Evolutionary conservation across 257 asterid genomes (phyloP).

Genomic region (Salvia miltiorrhiza): DNA sequence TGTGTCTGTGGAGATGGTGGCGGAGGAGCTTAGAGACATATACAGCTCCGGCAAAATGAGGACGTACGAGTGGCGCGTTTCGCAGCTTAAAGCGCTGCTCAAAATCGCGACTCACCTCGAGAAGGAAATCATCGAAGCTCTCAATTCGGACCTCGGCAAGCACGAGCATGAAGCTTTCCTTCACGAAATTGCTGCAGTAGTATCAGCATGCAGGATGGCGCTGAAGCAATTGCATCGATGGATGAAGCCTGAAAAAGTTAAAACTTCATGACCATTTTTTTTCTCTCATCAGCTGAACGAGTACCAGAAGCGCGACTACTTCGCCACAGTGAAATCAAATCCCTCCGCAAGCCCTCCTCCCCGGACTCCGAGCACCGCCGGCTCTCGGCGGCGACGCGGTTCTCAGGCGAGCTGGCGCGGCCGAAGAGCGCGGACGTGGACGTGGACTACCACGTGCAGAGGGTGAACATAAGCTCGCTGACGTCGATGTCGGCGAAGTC

Average conservation of each 20-base stretch:
- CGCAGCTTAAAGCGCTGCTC: slow-evolving; percentile 67
- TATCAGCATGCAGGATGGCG: slow-evolving; percentile 52
- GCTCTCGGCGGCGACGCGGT: slow-evolving; percentile 2
- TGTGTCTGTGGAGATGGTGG: slow-evolving; percentile 38
- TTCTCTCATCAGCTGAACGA: slow-evolving; percentile 81
- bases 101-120: slow-evolving; percentile 49
- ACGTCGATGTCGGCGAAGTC: too few relatives aligned
- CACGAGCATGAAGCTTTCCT: too few relatives aligned
- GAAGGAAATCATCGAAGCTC: too few relatives aligned
- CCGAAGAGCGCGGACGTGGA: too few relatives aligned
- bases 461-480: too few relatives aligned
- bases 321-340: slow-evolving; percentile 21
- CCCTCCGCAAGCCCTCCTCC: slow-evolving; percentile 1
- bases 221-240: slow-evolving; percentile 57
- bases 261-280: slow-evolving; percentile 57
- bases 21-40: slow-evolving; percentile 56
- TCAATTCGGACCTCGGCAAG: too few relatives aligned
- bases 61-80: slow-evolving; percentile 69
- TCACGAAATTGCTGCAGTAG: too few relatives aligned
- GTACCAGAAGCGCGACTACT: slow-evolving; percentile 59
- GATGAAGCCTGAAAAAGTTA: slow-evolving; percentile 89
- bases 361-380: slow-evolving; percentile 2
- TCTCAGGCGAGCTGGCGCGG: too few relatives aligned
- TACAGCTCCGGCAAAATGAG: slow-evolving; percentile 62
- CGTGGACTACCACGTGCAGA: too few relatives aligned